Evolutionary conservation across 352 stramenopile genomes (phyloP), one percentile per base, ranked within the genome.

Genomic region (Phytophthora rubi): DNA sequence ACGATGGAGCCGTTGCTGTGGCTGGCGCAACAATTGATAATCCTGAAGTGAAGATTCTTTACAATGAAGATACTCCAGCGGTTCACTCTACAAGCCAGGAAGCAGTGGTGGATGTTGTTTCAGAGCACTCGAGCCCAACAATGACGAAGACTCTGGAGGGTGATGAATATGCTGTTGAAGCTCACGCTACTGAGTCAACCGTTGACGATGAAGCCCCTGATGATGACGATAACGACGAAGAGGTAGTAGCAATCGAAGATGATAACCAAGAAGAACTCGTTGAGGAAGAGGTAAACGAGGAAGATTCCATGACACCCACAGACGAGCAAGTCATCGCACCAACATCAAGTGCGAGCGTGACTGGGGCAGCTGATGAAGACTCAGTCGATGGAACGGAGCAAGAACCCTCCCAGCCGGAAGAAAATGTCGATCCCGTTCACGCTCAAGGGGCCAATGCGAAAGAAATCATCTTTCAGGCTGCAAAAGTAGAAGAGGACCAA

Each of bases 391-490:
- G 30, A 18, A 48, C 52, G 30, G 30, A 37, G 10, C 35, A 42
- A 16, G 35, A 42, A 42, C 35, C 10, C 35, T 42, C 35, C 0
- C 35, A 42, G 9, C 35, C 35, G 13, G 35, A 42, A 42, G 35
- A 42, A 42, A 42, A 5, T 16, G 35, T 42, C 35, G 16, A 42
- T 15, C 12, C 2, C 10, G 8, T 42, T 42, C 35, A 16, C 35
- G 12, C 12, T 23, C n/a, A 12, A 49, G 18, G 8, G 16, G 15
- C 13, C 12, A 39, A 53, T 35, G 53, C 63, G 18, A 13, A 70
- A 6, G 47, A 54, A 37, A 23, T 42, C 51, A 48, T 65, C 33
- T 13, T 37, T 37, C 62, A 70, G 23, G 35, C 59, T 32, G 51
- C 63, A n/a, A 35, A 70, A 59, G 18, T 59, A 7, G 35, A 42